Evolutionary conservation across 768 basidiomycete species (phyloP).

Genomic region (Kwoniella newhampshirensis): DNA sequence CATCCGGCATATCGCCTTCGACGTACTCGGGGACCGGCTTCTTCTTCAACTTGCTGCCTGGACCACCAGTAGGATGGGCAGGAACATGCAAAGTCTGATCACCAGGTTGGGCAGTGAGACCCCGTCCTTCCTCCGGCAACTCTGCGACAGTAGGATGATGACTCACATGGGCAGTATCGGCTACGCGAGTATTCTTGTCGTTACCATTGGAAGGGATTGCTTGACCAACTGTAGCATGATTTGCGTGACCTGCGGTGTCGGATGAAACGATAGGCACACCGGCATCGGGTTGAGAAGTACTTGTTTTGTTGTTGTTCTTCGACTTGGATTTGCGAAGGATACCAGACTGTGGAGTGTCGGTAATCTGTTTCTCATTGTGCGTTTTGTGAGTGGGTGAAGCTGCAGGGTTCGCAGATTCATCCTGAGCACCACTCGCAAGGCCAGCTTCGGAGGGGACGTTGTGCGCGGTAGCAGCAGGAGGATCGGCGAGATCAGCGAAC

Average conservation of each 20-base stretch:
- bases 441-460: conserved; percentile 8
- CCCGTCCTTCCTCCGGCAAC: conserved; percentile 10
- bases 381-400: background rate
- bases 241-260: conserved; percentile 15
- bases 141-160: conserved; percentile 11
- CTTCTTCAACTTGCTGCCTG: conserved; percentile 24
- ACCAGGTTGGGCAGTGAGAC: conserved; percentile 11
- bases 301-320: conserved; percentile 20
- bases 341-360: conserved; percentile 5
- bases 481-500: background rate
- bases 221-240: conserved; percentile 16
- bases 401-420: background rate
- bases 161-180: conserved; percentile 28
- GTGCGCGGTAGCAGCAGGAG: conserved; percentile 3
- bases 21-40: conserved; percentile 13
- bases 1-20: conserved; percentile 5
- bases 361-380: conserved; percentile 8
- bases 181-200: conserved; percentile 36
- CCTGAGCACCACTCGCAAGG: background rate
- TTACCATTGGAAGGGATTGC: conserved; percentile 9
- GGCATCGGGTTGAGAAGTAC: conserved; percentile 1
- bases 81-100: conserved; percentile 11
- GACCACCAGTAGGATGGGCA: conserved; percentile 2
- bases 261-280: conserved; percentile 18
- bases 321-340: conserved; percentile 29